Evolutionary conservation across 352 stramenopile species (phyloP).

Genomic region (Globisporangium apiculatum): DNA sequence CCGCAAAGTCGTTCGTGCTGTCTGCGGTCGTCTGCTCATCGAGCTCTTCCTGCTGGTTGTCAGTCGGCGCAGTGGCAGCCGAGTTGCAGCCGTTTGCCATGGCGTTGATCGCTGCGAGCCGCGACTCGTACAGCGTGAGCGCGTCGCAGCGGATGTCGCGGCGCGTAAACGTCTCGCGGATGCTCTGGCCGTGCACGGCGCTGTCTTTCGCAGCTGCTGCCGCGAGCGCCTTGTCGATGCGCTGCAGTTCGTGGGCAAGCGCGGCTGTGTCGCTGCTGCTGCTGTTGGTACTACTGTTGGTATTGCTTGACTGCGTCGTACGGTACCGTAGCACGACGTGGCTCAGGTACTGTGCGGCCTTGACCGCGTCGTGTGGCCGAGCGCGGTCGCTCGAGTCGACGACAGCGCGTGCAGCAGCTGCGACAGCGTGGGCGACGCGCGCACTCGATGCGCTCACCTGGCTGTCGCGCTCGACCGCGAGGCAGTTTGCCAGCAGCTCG

Average conservation of each 20-base stretch:
- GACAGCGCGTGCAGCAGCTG: slow-evolving; percentile 27
- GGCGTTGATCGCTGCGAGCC: slow-evolving; percentile 29
- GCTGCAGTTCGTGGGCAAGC: slow-evolving; percentile 40
- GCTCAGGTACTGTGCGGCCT: slow-evolving; percentile 38
- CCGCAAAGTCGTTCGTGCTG: background rate
- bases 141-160: slow-evolving; percentile 70
- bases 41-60: slow-evolving; percentile 8
- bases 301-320: slow-evolving; percentile 37
- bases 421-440: slow-evolving; percentile 38
- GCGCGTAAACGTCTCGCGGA: slow-evolving; percentile 72
- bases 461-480: slow-evolving; percentile 31
- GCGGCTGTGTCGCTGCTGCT: slow-evolving; percentile 4
- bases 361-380: slow-evolving; percentile 14
- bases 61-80: background rate
- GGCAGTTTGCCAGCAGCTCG: slow-evolving; percentile 52
- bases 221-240: slow-evolving; percentile 40
- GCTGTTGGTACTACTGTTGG: slow-evolving; percentile 14
- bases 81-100: slow-evolving; percentile 9
- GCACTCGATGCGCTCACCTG: slow-evolving; percentile 19
- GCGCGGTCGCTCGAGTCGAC: slow-evolving; percentile 10
- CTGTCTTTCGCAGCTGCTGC: slow-evolving; percentile 35
- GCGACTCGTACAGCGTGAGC: slow-evolving; percentile 37
- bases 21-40: background rate
- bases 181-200: slow-evolving; percentile 54
- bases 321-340: slow-evolving; percentile 41